Conservation (phyloP, 306 rosid genomes). For the Cicer chorassanicum region DNA sequence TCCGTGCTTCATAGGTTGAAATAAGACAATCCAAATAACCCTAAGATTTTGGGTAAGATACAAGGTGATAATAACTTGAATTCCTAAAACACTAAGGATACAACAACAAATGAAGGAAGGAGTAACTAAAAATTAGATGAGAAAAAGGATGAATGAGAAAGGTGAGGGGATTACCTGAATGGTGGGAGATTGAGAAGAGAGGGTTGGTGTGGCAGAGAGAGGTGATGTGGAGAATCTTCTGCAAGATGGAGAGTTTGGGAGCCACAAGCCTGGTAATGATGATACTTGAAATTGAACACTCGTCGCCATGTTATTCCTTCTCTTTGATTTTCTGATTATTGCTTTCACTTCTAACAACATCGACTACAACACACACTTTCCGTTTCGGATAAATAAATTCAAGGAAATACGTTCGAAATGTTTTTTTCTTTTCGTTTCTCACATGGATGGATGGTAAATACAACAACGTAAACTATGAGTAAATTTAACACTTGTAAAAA, state of each 20-base stretch:
- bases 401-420: background rate
- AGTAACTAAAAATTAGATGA: background rate
- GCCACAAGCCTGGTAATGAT: constrained; percentile 45
- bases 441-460: too few relatives aligned
- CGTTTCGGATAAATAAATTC: constrained; percentile 28
- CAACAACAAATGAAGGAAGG: background rate
- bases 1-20: too few relatives aligned
- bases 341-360: background rate
- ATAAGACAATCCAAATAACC: too few relatives aligned
- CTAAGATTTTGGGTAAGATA: background rate
- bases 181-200: constrained; percentile 62
- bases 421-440: too few relatives aligned
- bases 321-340: background rate
- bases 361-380: background rate
- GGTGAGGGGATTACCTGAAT: constrained; percentile 56
- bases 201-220: constrained; percentile 55
- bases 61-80: constrained; percentile 23
- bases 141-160: constrained; percentile 16
- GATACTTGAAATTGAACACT: constrained; percentile 61
- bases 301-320: constrained; percentile 38
- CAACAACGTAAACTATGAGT: too few relatives aligned
- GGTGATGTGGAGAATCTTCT: constrained; percentile 49
- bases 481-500: too few relatives aligned
- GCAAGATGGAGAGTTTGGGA: constrained; percentile 50
- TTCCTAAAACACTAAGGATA: background rate